A percentile compares a stretch with the other conserved stretches of the same genome.
These are phyloP conservation scores for Penicillium sp. DNA, from an alignment of 2,329 filamentous ascomycete species.

Conservation along the genomic window DNA sequence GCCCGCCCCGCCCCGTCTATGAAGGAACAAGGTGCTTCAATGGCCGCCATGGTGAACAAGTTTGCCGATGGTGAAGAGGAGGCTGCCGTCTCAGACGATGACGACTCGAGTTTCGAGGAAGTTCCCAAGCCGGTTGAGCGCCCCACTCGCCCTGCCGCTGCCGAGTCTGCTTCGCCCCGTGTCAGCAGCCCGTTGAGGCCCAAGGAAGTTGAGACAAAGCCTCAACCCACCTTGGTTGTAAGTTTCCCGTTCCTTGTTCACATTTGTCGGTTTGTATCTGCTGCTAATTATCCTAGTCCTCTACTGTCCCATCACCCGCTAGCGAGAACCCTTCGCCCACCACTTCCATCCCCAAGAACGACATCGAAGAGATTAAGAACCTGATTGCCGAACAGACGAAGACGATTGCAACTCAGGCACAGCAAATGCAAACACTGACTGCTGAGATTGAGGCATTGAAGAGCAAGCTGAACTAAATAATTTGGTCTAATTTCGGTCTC, in stretches of 20 bases:
- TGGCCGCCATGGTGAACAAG: conserved; percentile 79
- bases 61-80: conserved; percentile 76
- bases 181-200: conserved; percentile 35
- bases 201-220: conserved; percentile 29
- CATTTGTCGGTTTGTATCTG: background rate
- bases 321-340: conserved; percentile 27
- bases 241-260: background rate
- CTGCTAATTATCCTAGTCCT: conserved; percentile 18
- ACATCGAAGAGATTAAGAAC: conserved; percentile 73
- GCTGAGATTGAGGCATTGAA: conserved; percentile 78
- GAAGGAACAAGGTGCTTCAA: conserved; percentile 82
- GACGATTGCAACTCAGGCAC: conserved; percentile 73
- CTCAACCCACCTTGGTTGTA: conserved; percentile 28
- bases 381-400: conserved; percentile 74
- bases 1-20: conserved; percentile 64
- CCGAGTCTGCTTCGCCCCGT: conserved; percentile 27
- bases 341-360: conserved; percentile 56
- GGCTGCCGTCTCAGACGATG: conserved; percentile 57
- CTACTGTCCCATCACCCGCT: conserved; percentile 35
- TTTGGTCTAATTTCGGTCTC: background rate
- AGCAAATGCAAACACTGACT: conserved; percentile 70
- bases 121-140: conserved; percentile 72
- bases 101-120: conserved; percentile 83
- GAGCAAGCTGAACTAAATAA: conserved; percentile 61
- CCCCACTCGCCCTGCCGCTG: conserved; percentile 35